Percentiles rank a stretch among this genome's conserved stretches.
Evolutionary conservation across 192 early-diverging fungal genomes (phyloP).

Genomic region (Backusella circina): DNA sequence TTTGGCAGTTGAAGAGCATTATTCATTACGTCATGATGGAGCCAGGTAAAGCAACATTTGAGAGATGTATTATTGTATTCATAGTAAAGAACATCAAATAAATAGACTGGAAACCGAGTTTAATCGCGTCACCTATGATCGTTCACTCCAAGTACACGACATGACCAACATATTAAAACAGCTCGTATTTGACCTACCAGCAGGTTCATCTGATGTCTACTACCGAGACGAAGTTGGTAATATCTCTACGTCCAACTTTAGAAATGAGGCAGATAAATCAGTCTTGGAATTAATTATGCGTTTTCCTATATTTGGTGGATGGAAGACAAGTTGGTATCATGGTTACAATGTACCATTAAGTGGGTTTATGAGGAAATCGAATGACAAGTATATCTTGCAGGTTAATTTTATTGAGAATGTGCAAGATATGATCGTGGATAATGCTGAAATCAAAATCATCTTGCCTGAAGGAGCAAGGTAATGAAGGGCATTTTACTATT

Average conservation of each 20-base stretch:
- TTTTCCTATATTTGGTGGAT: slow-evolving; percentile 92
- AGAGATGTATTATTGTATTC: no score
- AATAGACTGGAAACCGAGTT: slow-evolving; percentile 59
- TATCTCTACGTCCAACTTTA: slow-evolving; percentile 83
- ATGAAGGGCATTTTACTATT: neutral
- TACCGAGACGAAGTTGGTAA: slow-evolving; percentile 93
- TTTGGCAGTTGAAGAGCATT: slow-evolving; percentile 83
- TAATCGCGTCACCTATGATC: slow-evolving; percentile 65
- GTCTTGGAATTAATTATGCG: slow-evolving; percentile 77
- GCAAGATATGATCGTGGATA: slow-evolving; percentile 56
- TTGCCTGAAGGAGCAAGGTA: slow-evolving; percentile 91
- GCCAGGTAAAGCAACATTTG: slow-evolving; percentile 54
- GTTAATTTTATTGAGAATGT: slow-evolving; percentile 71
- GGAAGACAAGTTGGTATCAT: slow-evolving; percentile 93
- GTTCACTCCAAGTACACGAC: slow-evolving; percentile 32
- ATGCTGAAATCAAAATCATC: slow-evolving; percentile 67
- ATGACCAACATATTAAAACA: slow-evolving; percentile 48
- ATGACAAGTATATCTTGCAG: slow-evolving; percentile 51
- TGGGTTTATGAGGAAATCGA: slow-evolving; percentile 58
- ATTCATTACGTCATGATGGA: slow-evolving; percentile 67
- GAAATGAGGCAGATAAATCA: slow-evolving; percentile 42
- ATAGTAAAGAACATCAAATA: no score
- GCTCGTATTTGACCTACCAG: slow-evolving; percentile 61
- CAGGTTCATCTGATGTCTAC: slow-evolving; percentile 67
- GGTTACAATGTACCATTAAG: slow-evolving; percentile 84